Percentiles rank a stretch among this genome's conserved stretches.
These are phyloP conservation scores for Leccinum subrobustum DNA, from an alignment of 1,284 basidiomycete species.

Conservation along the genomic window DNA sequence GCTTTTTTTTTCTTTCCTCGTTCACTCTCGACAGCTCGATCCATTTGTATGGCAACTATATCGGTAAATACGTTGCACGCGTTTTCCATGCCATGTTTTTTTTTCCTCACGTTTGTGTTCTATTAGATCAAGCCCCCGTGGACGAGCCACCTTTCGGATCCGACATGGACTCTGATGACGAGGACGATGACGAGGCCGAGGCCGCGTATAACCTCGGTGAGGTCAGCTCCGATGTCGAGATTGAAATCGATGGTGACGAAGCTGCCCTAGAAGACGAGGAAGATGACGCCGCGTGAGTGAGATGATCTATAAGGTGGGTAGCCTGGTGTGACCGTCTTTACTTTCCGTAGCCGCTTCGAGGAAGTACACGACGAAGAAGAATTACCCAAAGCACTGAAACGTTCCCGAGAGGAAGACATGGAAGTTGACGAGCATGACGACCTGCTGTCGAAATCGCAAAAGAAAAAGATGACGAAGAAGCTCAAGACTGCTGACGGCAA, in stretches of 20 bases:
- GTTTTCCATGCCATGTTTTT: not conserved
- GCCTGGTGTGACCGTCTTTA: not conserved
- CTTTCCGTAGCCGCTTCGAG: conserved; percentile 59
- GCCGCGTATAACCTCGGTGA: conserved; percentile 65
- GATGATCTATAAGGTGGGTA: not conserved
- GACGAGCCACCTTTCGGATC: conserved; percentile 48
- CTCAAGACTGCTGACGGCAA: conserved; percentile 63
- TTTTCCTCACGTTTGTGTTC: not conserved
- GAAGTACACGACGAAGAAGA: conserved; percentile 42
- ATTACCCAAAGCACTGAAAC: conserved; percentile 47
- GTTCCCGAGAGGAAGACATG: conserved; percentile 53
- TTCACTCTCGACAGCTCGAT: conserved; percentile 55
- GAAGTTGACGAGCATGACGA: conserved; percentile 42
- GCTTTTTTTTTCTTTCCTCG: not conserved
- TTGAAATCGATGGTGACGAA: conserved; percentile 62
- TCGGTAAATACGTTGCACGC: conserved; percentile 49
- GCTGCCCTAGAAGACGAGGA: conserved; percentile 56
- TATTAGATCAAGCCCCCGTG: conserved; percentile 46
- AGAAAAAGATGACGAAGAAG: conserved; percentile 76
- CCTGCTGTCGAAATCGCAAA: conserved; percentile 52
- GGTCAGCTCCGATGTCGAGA: conserved; percentile 76
- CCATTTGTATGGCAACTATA: conserved; percentile 90
- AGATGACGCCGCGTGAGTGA: conserved; percentile 41
- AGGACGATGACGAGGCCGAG: conserved; percentile 38
- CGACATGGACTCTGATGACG: conserved; percentile 45